Evolutionary conservation across 495 filamentous ascomycete genomes (phyloP).

Genomic region (Aspergillus bertholletiae): DNA sequence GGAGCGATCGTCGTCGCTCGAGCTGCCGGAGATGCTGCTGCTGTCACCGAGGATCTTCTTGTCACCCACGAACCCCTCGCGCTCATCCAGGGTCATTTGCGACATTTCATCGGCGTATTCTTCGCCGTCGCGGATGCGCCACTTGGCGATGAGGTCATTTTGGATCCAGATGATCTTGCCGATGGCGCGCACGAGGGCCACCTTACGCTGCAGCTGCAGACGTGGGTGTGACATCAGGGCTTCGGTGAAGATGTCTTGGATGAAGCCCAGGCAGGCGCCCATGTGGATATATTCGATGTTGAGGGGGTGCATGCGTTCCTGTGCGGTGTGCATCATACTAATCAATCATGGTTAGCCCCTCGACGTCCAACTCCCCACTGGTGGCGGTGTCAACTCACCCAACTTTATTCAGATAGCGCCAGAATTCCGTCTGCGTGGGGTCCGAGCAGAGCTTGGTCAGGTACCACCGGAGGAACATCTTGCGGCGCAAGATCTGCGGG

Average conservation of each 20-base stretch:
- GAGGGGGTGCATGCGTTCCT: constrained; percentile 58
- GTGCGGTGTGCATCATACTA: constrained; percentile 67
- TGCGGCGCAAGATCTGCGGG: constrained; percentile 69
- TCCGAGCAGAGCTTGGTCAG: constrained; percentile 67
- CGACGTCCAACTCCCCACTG: too few relatives aligned
- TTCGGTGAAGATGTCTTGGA: constrained; percentile 71
- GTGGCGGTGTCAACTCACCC: constrained; percentile 38
- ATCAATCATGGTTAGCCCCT: constrained; percentile 2
- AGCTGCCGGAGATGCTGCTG: constrained; percentile 21
- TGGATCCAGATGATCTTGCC: constrained; percentile 68
- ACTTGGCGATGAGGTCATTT: constrained; percentile 75
- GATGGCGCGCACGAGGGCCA: constrained; percentile 62
- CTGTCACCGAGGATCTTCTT: constrained; percentile 45
- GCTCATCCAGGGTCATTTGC: constrained; percentile 44
- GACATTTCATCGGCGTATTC: constrained; percentile 62
- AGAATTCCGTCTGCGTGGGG: constrained; percentile 69
- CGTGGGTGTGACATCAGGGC: constrained; percentile 68
- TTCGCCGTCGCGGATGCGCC: constrained; percentile 69
- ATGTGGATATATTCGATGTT: constrained; percentile 78
- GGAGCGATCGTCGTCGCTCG: constrained; percentile 31
- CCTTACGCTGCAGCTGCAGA: constrained; percentile 59
- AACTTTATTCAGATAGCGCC: constrained; percentile 76
- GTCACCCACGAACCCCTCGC: constrained; percentile 58
- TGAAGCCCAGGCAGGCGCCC: constrained; percentile 61
- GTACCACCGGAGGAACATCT: constrained; percentile 72